These are phyloP conservation scores for Xylariaceae sp. DNA, from an alignment of 2,329 filamentous ascomycete genomes.

Conservation along the genomic window DNA sequence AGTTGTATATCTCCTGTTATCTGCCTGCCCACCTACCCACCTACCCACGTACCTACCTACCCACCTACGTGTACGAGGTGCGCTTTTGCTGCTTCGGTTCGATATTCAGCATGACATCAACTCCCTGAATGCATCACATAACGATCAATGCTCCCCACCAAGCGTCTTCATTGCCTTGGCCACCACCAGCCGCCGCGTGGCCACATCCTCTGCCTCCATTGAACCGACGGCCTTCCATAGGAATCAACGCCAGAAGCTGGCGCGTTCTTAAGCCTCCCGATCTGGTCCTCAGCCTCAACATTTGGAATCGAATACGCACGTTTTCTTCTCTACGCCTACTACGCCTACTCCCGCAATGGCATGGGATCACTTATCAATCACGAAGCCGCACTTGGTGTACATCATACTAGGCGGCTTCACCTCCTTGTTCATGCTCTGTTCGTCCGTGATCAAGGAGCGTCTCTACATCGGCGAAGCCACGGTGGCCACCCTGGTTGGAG, in stretches of 20 bases:
- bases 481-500: conserved; percentile 79
- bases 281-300: conserved; percentile 8
- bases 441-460: conserved; percentile 95
- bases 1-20: neutral
- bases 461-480: conserved; percentile 98
- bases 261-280: conserved; percentile 21
- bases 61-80: conserved; percentile 5
- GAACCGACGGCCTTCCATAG: conserved; percentile 17
- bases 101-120: conserved; percentile 24
- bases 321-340: conserved; percentile 7
- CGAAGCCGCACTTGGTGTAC: conserved; percentile 95
- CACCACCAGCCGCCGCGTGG: conserved; percentile 22
- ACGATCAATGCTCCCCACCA: conserved; percentile 21
- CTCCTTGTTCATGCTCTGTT: conserved; percentile 96
- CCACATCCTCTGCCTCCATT: conserved; percentile 18
- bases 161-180: conserved; percentile 26
- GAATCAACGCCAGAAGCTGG: conserved; percentile 23
- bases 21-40: neutral
- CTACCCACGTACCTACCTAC: no score
- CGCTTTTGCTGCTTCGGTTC: neutral
- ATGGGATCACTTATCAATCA: conserved; percentile 78
- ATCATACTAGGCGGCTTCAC: conserved; percentile 98
- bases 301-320: neutral
- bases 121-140: conserved; percentile 31
- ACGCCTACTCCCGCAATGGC: conserved; percentile 48